Conservation (phyloP, 2,329 filamentous ascomycete species). For the Juglanconis sp. region DNA sequence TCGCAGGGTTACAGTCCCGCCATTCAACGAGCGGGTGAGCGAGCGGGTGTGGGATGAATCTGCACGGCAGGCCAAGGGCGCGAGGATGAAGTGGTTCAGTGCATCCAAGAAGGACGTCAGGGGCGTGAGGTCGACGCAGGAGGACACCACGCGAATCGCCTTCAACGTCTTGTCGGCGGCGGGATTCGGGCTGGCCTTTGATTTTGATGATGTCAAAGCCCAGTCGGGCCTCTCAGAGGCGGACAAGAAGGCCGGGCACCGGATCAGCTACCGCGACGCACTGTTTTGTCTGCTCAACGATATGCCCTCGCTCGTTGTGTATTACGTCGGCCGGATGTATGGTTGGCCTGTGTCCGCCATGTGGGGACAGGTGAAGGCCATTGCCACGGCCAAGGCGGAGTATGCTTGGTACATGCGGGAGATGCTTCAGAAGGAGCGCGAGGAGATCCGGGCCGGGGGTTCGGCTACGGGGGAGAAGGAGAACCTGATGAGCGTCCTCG, state of each 20-base stretch:
- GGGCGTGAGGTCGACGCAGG: not conserved
- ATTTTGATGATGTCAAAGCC: not conserved
- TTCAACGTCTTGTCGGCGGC: slow-evolving; percentile 3
- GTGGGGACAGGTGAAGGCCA: not conserved
- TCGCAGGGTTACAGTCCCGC: not conserved
- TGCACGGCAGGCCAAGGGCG: not conserved
- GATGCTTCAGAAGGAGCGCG: not conserved
- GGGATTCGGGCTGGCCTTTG: not conserved
- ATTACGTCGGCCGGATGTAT: not conserved
- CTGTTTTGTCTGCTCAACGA: not conserved
- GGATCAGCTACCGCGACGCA: not conserved
- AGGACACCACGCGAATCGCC: slow-evolving; percentile 1
- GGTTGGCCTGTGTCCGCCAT: slow-evolving; percentile 1
- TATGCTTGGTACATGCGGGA: not conserved
- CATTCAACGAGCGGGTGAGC: slow-evolving; percentile 6
- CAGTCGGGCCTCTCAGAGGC: not conserved
- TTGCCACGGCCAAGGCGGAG: not conserved
- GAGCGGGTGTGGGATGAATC: slow-evolving; percentile 5
- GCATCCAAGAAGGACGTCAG: not conserved
- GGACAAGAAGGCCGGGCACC: not conserved
- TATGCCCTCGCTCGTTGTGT: not conserved
- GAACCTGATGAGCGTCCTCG: not conserved
- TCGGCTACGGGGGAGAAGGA: not conserved
- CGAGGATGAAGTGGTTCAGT: not conserved
- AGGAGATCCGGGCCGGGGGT: not conserved